Evolutionary conservation across 352 stramenopile genomes (phyloP).

Genomic region (Globisporangium viniferum): DNA sequence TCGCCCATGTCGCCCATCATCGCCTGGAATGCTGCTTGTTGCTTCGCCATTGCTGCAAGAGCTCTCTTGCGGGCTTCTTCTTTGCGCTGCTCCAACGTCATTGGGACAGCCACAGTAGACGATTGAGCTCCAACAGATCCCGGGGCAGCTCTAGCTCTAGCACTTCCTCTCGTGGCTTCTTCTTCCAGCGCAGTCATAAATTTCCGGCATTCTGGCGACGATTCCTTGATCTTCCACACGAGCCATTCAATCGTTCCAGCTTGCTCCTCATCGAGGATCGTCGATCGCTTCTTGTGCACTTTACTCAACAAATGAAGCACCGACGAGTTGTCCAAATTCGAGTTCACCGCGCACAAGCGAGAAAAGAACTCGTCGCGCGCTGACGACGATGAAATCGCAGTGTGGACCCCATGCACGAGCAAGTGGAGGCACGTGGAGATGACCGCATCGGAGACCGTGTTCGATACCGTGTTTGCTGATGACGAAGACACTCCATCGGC

Average conservation of each 20-base stretch:
- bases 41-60: constrained; percentile 75
- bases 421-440: constrained; percentile 82
- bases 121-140: neutral
- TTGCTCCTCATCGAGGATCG: constrained; percentile 72
- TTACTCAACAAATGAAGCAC: constrained; percentile 52
- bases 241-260: constrained; percentile 73
- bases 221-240: constrained; percentile 49
- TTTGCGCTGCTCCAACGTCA: constrained; percentile 76
- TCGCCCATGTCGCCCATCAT: constrained; percentile 66
- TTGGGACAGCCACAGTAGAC: constrained; percentile 15
- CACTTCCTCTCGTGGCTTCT: constrained; percentile 29
- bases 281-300: constrained; percentile 40
- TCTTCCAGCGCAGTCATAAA: constrained; percentile 33
- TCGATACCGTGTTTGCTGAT: constrained; percentile 16
- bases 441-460: constrained; percentile 71
- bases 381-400: constrained; percentile 25
- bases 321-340: constrained; percentile 35
- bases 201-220: constrained; percentile 40
- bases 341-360: constrained; percentile 34
- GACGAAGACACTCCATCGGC: constrained; percentile 26
- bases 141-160: constrained; percentile 6
- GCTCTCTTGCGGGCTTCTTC: constrained; percentile 73
- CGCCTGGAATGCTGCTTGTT: constrained; percentile 80
- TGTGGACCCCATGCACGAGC: constrained; percentile 76
- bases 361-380: constrained; percentile 45